phyloP scores from a whole-genome alignment of 768 basidiomycete species.

The Trametes gibbosa region DNA sequence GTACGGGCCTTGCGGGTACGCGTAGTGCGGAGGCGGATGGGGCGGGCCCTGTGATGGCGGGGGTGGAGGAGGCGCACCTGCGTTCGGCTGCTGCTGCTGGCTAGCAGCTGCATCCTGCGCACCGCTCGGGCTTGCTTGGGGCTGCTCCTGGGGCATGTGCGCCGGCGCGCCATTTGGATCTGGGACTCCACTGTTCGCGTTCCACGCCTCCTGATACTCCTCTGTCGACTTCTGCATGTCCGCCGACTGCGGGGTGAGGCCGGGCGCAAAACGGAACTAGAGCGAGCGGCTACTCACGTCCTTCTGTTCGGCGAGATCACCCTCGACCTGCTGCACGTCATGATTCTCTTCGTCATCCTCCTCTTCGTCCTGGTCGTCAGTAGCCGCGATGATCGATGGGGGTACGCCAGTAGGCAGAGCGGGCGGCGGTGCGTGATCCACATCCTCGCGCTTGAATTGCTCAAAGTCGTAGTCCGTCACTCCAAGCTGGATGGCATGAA shows the following conservation, averaged over 20 bases:
- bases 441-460: slow-evolving; percentile 32
- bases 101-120: slow-evolving; percentile 7
- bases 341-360: slow-evolving; percentile 30
- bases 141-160: slow-evolving; percentile 19
- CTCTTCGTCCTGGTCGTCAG: slow-evolving; percentile 24
- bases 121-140: slow-evolving; percentile 24
- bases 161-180: slow-evolving; percentile 18
- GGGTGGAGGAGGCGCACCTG: slow-evolving; percentile 3
- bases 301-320: slow-evolving; percentile 22
- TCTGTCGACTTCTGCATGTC: slow-evolving; percentile 38
- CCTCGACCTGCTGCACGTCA: slow-evolving; percentile 23
- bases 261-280: neutral
- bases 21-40: slow-evolving; percentile 15
- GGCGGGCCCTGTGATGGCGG: slow-evolving; percentile 3
- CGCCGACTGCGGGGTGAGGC: slow-evolving; percentile 21
- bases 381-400: neutral
- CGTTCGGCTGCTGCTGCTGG: slow-evolving; percentile 7
- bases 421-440: slow-evolving; percentile 28
- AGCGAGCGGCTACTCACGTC: slow-evolving; percentile 27
- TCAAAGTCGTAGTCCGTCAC: slow-evolving; percentile 32
- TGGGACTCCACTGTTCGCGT: slow-evolving; percentile 48
- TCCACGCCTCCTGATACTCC: slow-evolving; percentile 62
- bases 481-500: slow-evolving; percentile 57
- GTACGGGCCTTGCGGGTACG: slow-evolving; percentile 18
- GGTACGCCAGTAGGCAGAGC: too few relatives aligned